Evolutionary conservation across 805 yeast species (phyloP), one percentile per base, ranked within the genome.

Genomic region (Torulaspora maleeae): DNA sequence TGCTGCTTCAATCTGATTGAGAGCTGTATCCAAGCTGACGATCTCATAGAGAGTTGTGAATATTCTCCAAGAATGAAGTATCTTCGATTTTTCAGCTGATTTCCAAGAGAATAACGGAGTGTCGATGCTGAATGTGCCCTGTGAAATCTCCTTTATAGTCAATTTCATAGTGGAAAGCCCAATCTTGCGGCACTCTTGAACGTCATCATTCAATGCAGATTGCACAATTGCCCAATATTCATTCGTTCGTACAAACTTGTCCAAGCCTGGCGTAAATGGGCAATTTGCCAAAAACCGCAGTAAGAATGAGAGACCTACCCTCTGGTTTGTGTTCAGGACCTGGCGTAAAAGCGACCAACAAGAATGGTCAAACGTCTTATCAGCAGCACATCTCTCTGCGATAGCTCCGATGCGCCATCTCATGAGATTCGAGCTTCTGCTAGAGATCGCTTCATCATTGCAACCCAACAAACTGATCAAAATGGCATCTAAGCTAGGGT

Each of bases 1-100:
- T 0, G 93, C 91, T 10, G 87, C 95, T 53, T 82, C 81, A 0
- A 90, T 80, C 63, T 90, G 96, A 55, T 90, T 89, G 55, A 86
- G 66, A 0, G 96, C 85, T 0, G 96, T 80, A 60, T 89, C 96
- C 32, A 89, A 74, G 1, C 88, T 93, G 22, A 86, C 67, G 38
- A 89, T 84, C 58, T 89, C 96, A 55, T 78, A 83, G 11, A 89
- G 65, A 0, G 95, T 86, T 22, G 79, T 71, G 56, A 73, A 89
- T 47, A 86, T 74, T 35, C 77, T 73, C 96, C 96, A 89, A 17
- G 79, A 75, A 13, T 47, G 41, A 7, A 62, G 35, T 8, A 56
- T 61, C 1, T 69, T 62, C 4, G 63, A 51, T 8, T 72, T 59
- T 3, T 79, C 47, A 12, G 61, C 52, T 0, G 48, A 40, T 2